These are phyloP conservation scores for Starmera amethionina DNA, from an alignment of 805 yeast species.

Conservation along the genomic window DNA sequence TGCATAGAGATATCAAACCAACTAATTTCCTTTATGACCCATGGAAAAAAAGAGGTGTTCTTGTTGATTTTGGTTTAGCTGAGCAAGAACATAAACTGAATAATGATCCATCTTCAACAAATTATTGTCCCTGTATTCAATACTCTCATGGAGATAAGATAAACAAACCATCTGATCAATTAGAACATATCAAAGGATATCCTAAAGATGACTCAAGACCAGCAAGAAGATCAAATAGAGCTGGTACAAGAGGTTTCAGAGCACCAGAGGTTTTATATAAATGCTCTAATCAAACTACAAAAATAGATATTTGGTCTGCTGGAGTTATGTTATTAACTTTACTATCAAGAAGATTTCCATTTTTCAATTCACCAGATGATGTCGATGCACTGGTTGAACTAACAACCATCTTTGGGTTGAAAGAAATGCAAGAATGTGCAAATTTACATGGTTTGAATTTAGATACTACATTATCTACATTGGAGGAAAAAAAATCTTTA, in stretches of 20 bases:
- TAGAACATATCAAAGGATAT: constrained; percentile 47
- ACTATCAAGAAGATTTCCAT: constrained; percentile 74
- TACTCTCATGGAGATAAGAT: constrained; percentile 1
- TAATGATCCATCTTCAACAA: constrained; percentile 13
- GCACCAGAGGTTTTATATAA: constrained; percentile 66
- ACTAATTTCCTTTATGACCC: constrained; percentile 56
- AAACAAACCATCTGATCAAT: constrained; percentile 19
- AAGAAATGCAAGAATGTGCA: constrained; percentile 66
- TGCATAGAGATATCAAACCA: constrained; percentile 74
- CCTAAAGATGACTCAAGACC: constrained; percentile 83
- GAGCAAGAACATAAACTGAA: constrained; percentile 31
- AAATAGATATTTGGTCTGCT: constrained; percentile 76
- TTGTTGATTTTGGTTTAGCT: constrained; percentile 74
- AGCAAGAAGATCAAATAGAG: constrained; percentile 89
- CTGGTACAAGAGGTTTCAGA: constrained; percentile 85
- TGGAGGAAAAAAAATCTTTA: constrained; percentile 21
- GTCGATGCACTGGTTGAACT: constrained; percentile 84
- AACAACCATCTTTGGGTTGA: constrained; percentile 69
- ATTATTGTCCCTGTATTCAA: constrained; percentile 44
- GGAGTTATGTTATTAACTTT: constrained; percentile 74
- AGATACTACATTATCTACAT: constrained; percentile 50
- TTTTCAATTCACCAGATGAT: constrained; percentile 91
- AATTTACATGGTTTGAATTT: constrained; percentile 81
- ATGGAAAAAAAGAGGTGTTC: constrained; percentile 42
- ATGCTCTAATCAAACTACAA: constrained; percentile 45